Evolutionary conservation across 371 early-diverging fungal species (phyloP).

Genomic region (Mucor lusitanicus): DNA sequence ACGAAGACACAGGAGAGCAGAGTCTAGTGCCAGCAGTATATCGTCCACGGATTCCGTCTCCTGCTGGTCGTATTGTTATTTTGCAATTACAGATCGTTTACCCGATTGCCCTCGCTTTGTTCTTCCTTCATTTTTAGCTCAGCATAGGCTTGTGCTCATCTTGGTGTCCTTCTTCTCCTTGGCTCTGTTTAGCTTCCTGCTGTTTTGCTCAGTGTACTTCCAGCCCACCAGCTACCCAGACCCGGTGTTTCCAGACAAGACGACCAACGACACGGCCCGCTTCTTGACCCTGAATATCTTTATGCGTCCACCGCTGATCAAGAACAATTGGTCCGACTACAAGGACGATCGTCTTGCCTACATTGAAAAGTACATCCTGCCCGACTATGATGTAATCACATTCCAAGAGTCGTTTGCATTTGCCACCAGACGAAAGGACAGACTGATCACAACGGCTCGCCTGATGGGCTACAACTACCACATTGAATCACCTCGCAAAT

Average conservation of each 20-base stretch:
- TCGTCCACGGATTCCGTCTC: conserved; percentile 23
- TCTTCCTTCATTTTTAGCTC: conserved; percentile 33
- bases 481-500: conserved; percentile 62
- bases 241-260: conserved; percentile 37
- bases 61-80: conserved; percentile 36
- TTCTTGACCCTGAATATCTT: conserved; percentile 82
- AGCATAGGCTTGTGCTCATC: conserved; percentile 28
- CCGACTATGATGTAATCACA: conserved; percentile 75
- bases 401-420: conserved; percentile 87
- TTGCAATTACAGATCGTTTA: conserved; percentile 10
- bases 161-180: conserved; percentile 31
- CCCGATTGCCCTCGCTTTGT: conserved; percentile 27
- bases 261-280: conserved; percentile 45
- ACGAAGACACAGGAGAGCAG: conserved; percentile 12
- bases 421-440: conserved; percentile 59
- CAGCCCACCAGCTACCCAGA: conserved; percentile 30
- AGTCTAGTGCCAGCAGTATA: conserved; percentile 16
- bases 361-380: conserved; percentile 65
- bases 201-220: conserved; percentile 44
- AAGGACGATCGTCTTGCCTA: conserved; percentile 75
- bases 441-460: conserved; percentile 64
- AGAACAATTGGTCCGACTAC: conserved; percentile 76
- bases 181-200: conserved; percentile 33
- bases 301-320: conserved; percentile 84
- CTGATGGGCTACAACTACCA: conserved; percentile 66